Evolutionary conservation across 345 rosid species (phyloP), one percentile per base, ranked within the genome.

Genomic region (Dovyalis caffra): DNA sequence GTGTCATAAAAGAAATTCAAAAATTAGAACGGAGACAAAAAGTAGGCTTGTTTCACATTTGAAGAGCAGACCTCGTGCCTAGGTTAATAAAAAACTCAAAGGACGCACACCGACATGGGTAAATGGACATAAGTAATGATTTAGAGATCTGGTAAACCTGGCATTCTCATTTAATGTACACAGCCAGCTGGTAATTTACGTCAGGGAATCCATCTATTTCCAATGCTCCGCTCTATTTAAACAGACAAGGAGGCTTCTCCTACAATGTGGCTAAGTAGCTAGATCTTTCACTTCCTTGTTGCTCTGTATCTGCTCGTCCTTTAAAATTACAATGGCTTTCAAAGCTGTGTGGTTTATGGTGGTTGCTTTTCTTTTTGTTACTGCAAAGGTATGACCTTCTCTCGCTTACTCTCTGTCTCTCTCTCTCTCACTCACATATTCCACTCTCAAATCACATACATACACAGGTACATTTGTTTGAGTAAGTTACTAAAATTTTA

Each of bases 301-400:
- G 38, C 33, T 8, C 32, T 6, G 3, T 62, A 72, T 67, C 26
- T 2, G 38, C 23, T 10, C 32, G 51, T 35, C 25, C 31, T 16
- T 35, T 2, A 3, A 37, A 5, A 0, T 34, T 0, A n/a, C 77
- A 33, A 88, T 88, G 91, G 83, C 80, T 73, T 49, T 66, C 82
- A 85, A 70, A 76, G 38, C 78, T 51, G 20, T 71, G 38, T 51
- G 69, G 8, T 74, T 84, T 60, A 73, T 80, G 43, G 26, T 85
- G 69, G 77, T 80, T 66, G 69, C 84, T 76, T 60, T 82, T 51
- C 79, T 86, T 43, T 20, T 81, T 16, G 72, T 76, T 28, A 5
- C 86, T 33, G 6, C 87, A 21, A 68, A 71, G 71, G 91, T 87
- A 76, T 69, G 63, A 15, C 34, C 73, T 56, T 1, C 66, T 56